Conservation (phyloP, 2,329 filamentous ascomycete genomes). For the Aureobasidium namibiae region DNA sequence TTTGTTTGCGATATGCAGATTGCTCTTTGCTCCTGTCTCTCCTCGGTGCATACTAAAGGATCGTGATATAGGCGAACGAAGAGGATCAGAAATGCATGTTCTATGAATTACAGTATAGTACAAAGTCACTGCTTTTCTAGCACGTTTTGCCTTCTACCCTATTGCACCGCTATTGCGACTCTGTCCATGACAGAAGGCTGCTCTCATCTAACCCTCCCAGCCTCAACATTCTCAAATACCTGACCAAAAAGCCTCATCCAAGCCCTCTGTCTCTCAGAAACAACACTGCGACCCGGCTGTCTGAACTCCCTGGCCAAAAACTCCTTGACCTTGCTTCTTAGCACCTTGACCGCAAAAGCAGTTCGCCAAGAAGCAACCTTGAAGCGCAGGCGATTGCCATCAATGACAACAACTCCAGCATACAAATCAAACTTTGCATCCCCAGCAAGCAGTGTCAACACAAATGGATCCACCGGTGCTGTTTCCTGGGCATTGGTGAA, state of each 20-base stretch:
- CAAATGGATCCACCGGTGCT: conserved; percentile 56
- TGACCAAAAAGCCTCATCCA: conserved; percentile 33
- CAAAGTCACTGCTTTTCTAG: too few species aligned
- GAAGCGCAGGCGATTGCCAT: conserved; percentile 80
- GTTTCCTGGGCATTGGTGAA: conserved; percentile 89
- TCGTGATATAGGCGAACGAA: too few species aligned
- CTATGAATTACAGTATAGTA: too few species aligned
- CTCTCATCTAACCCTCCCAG: neutral
- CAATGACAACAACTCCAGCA: conserved; percentile 76
- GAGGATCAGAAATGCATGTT: too few species aligned
- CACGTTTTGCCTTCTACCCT: too few species aligned
- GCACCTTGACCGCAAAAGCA: conserved; percentile 76
- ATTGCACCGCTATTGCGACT: too few species aligned
- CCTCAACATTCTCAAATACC: conserved; percentile 19
- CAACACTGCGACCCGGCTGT: conserved; percentile 29
- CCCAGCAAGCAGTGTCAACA: conserved; percentile 75
- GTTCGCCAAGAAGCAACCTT: conserved; percentile 81
- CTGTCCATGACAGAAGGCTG: too few species aligned
- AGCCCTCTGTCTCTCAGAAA: conserved; percentile 32
- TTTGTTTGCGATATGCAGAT: too few species aligned
- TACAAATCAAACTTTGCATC: conserved; percentile 88
- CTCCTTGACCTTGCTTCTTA: conserved; percentile 66
- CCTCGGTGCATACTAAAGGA: too few species aligned
- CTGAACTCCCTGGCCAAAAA: conserved; percentile 65
- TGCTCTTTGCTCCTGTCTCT: too few species aligned